Conservation (phyloP, 768 basidiomycete species). For the Naematelia aurantialba region DNA sequence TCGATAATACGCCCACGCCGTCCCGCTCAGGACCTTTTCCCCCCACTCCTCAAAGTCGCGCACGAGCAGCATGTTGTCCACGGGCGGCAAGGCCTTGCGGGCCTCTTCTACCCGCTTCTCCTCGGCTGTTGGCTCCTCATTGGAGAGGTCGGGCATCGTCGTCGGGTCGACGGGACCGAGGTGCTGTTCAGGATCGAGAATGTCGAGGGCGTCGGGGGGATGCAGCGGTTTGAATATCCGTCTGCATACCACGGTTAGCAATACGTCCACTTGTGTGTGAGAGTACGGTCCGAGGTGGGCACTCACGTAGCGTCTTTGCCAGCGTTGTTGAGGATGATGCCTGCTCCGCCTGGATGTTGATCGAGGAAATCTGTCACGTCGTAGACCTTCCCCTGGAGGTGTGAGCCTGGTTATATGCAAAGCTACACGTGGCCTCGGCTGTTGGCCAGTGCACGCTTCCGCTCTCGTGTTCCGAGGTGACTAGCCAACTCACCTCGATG, state of each 20-base stretch:
- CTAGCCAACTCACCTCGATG: conserved; percentile 58
- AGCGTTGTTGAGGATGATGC: conserved; percentile 46
- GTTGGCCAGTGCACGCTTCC: too few species aligned
- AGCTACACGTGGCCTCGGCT: neutral
- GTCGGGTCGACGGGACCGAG: conserved; percentile 51
- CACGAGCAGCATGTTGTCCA: conserved; percentile 49
- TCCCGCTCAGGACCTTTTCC: conserved; percentile 48
- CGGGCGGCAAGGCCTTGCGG: conserved; percentile 38
- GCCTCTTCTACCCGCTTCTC: conserved; percentile 45
- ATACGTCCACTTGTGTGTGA: neutral
- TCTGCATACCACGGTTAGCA: conserved; percentile 24
- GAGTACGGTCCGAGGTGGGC: neutral
- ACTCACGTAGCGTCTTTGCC: conserved; percentile 51
- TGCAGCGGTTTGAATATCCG: conserved; percentile 50
- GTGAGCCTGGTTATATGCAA: conserved; percentile 4
- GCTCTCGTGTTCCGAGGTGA: neutral
- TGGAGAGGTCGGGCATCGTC: conserved; percentile 36
- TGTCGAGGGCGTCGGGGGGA: conserved; percentile 48
- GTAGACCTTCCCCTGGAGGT: conserved; percentile 43
- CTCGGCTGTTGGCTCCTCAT: conserved; percentile 42
- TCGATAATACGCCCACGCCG: conserved; percentile 52
- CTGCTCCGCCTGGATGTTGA: conserved; percentile 49
- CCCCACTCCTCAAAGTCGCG: conserved; percentile 51
- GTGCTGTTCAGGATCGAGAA: conserved; percentile 37
- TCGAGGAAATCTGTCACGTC: conserved; percentile 51